These are phyloP conservation scores for Stereocaulon alpinum DNA, from an alignment of 495 filamentous ascomycete species.

Conservation along the genomic window DNA sequence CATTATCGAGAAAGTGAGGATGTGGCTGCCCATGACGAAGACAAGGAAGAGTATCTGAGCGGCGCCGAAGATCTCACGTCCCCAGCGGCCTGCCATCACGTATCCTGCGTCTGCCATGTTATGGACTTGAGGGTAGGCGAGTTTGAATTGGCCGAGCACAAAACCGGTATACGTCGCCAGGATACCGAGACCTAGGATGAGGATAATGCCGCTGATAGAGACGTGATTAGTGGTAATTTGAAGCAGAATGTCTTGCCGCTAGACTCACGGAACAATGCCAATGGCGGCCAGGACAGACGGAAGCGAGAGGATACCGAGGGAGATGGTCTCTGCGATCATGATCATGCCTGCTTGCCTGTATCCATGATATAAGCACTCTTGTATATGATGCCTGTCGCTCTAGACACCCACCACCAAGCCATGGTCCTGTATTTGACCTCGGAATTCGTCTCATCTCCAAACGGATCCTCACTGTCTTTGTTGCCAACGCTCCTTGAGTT, in stretches of 20 bases:
- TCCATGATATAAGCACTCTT: not conserved
- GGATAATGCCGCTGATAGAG: conserved; percentile 35
- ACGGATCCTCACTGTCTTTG: conserved; percentile 25
- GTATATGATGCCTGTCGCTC: not conserved
- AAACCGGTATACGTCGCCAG: conserved; percentile 68
- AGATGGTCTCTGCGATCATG: conserved; percentile 65
- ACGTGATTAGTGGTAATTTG: not conserved
- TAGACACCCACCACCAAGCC: conserved; percentile 33
- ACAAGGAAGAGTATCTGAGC: conserved; percentile 58
- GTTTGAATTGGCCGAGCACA: conserved; percentile 68
- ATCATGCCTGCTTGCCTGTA: conserved; percentile 34
- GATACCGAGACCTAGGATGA: conserved; percentile 51
- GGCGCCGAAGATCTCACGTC: conserved; percentile 52
- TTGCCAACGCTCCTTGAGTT: not conserved
- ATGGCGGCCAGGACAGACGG: conserved; percentile 54
- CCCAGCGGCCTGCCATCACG: conserved; percentile 51
- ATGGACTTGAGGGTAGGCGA: conserved; percentile 57
- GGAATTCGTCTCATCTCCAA: conserved; percentile 33
- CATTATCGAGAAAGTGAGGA: conserved; percentile 63
- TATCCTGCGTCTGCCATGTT: conserved; percentile 64
- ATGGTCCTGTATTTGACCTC: conserved; percentile 35
- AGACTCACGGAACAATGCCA: conserved; percentile 42
- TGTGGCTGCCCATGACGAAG: conserved; percentile 68
- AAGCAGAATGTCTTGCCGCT: no score
- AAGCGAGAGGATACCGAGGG: conserved; percentile 57